Evolutionary conservation across 1,284 basidiomycete species (phyloP).

Genomic region (Hypsizygus ulmarius): DNA sequence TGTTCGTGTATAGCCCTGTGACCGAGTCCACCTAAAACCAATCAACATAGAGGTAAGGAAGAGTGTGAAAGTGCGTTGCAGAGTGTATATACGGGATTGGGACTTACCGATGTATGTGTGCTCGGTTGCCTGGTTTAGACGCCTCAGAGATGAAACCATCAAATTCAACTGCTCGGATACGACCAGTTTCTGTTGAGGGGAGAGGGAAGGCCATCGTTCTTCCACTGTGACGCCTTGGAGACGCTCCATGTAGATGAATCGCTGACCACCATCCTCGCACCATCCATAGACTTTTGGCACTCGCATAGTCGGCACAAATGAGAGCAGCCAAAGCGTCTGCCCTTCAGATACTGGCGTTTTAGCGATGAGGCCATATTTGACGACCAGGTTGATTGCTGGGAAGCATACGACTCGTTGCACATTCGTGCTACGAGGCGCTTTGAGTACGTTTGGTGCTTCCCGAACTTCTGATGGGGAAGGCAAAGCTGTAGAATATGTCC

Average conservation of each 20-base stretch:
- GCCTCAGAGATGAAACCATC: conserved; percentile 12
- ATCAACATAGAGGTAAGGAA: neutral
- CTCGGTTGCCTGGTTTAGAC: conserved; percentile 6
- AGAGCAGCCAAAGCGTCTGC: conserved; percentile 11
- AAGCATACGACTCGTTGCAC: neutral
- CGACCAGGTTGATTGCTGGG: neutral
- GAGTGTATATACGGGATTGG: neutral
- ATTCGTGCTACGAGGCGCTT: no score
- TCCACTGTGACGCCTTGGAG: conserved; percentile 12
- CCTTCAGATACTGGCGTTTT: conserved; percentile 13
- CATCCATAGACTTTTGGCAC: conserved; percentile 16
- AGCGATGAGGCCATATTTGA: conserved; percentile 17
- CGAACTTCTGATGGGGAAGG: no score
- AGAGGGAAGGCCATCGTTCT: conserved; percentile 11
- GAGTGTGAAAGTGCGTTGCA: no score
- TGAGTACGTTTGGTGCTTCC: no score
- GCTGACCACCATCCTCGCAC: conserved; percentile 5
- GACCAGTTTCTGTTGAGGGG: conserved; percentile 6
- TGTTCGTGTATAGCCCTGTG: conserved; percentile 1
- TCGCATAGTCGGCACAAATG: conserved; percentile 7
- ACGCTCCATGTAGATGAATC: conserved; percentile 15
- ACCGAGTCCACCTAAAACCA: neutral
- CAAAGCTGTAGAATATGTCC: no score
- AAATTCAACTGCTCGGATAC: conserved; percentile 6
- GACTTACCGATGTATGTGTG: conserved; percentile 9